These are phyloP conservation scores for Aspergillus calidoustus DNA, from an alignment of 2,329 filamentous ascomycete species.

Conservation along the genomic window DNA sequence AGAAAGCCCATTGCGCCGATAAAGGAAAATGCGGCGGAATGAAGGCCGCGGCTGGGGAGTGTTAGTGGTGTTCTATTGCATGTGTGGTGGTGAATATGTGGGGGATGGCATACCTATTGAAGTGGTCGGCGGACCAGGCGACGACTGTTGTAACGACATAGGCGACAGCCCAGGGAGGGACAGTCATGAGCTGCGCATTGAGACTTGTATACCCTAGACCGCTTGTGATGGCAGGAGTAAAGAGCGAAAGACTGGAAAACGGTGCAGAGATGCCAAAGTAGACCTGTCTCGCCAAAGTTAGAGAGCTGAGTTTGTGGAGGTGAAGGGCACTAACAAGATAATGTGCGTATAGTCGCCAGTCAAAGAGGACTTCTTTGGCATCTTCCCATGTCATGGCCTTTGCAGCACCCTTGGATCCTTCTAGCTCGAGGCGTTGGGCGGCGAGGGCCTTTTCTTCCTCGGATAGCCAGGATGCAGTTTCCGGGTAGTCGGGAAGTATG, in stretches of 20 bases:
- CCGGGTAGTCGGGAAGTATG: conserved; percentile 55
- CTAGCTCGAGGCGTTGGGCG: conserved; percentile 45
- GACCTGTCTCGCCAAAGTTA: conserved; percentile 35
- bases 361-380: conserved; percentile 52
- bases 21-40: conserved; percentile 55
- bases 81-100: not conserved
- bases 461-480: conserved; percentile 53
- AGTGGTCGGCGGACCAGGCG: conserved; percentile 66
- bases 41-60: conserved; percentile 52
- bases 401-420: conserved; percentile 44
- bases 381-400: conserved; percentile 54
- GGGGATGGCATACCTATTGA: conserved; percentile 34
- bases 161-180: conserved; percentile 67
- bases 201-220: conserved; percentile 61
- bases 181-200: conserved; percentile 68
- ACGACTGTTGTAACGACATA: conserved; percentile 57
- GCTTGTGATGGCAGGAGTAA: conserved; percentile 67
- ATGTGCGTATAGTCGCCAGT: conserved; percentile 58
- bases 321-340: conserved; percentile 41
- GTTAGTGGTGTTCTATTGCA: conserved; percentile 5
- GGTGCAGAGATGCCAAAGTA: conserved; percentile 59
- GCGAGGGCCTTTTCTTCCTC: conserved; percentile 50
- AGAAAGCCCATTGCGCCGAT: conserved; percentile 64
- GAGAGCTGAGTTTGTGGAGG: not conserved
- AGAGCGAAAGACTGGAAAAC: conserved; percentile 64